Percentiles rank a stretch among this genome's conserved stretches.
phyloP scores from a whole-genome alignment of 805 yeast genomes.

The Saccharomyces paradoxus region DNA sequence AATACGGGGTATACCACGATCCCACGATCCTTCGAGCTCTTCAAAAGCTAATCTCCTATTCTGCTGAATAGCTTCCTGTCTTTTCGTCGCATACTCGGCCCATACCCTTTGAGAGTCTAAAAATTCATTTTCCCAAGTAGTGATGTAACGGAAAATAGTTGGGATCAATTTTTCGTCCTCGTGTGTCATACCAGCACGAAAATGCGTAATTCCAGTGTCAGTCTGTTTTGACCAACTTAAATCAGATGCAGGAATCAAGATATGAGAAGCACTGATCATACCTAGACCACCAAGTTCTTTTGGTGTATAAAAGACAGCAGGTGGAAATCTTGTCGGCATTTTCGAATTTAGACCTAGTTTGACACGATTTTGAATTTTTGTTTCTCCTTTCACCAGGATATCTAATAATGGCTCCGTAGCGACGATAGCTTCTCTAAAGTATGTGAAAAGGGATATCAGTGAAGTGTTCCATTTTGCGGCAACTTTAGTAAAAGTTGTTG shows the following conservation, averaged over 20 bases:
- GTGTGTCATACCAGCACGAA: slow-evolving; percentile 86
- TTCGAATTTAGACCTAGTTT: slow-evolving; percentile 92
- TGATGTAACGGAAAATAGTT: slow-evolving; percentile 82
- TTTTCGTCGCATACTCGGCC: slow-evolving; percentile 90
- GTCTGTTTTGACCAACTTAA: slow-evolving; percentile 87
- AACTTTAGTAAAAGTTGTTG: slow-evolving; percentile 88
- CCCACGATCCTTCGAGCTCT: slow-evolving; percentile 92
- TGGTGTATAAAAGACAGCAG: slow-evolving; percentile 96
- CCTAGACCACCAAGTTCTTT: slow-evolving; percentile 96
- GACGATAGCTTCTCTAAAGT: slow-evolving; percentile 87
- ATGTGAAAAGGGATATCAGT: slow-evolving; percentile 73
- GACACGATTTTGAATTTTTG: slow-evolving; percentile 86
- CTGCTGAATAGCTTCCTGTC: slow-evolving; percentile 79
- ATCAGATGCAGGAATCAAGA: slow-evolving; percentile 89
- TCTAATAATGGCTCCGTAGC: slow-evolving; percentile 74
- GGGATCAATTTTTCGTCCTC: slow-evolving; percentile 79
- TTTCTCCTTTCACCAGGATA: slow-evolving; percentile 80
- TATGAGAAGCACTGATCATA: slow-evolving; percentile 95
- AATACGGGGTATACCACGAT: slow-evolving; percentile 92
- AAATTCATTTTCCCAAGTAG: slow-evolving; percentile 96
- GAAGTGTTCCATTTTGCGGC: slow-evolving; percentile 97
- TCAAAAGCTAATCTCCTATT: slow-evolving; percentile 83
- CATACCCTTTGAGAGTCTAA: slow-evolving; percentile 91
- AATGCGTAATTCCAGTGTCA: slow-evolving; percentile 89
- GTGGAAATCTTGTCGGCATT: slow-evolving; percentile 98